Evolutionary conservation across 2,329 filamentous ascomycete species (phyloP), one percentile per base, ranked within the genome.

Genomic region (Aspergillus clavatus): DNA sequence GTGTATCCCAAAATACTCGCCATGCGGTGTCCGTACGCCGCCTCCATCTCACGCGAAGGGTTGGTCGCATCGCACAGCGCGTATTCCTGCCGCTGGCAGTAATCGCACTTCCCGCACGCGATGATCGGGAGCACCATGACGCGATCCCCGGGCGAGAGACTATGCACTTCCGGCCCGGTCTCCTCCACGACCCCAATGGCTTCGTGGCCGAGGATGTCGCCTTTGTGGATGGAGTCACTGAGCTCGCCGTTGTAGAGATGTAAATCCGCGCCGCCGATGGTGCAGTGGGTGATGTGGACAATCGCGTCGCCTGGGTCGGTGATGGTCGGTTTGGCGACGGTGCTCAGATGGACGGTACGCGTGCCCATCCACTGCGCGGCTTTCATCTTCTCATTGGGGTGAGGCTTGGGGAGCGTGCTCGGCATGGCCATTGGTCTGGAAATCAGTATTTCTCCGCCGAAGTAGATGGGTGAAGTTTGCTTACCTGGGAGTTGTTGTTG

Each of bases 1-100:
- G 62, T 60, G 45, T 56, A 67, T 19, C 63, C 63, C 36, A 66
- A 54, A 12, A 62, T 61, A 7, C 63, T 62, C 3, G 62, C 53
- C n/a, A 64, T 21, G 2, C 58, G 59, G 41, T 61, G 52, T 1
- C 62, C 60, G 27, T 61, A 65, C 26, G 56, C 44, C 11, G 27
- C 18, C 33, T 64, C 58, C 57, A 60, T 57, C 24, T 60, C 52
- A 35, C 43, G 40, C 10, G 55, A 61, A n/a, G 59, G 53, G 31
- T 65, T 63, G 18, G 57, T 65, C 5, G 38, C 49, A 43, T 65
- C 60, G 39, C 61, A 66, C 16, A 65, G 55, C 1, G 63, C 65
- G 38, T 54, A 65, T 41, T 65, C 52, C 42, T 63, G 40, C 7
- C 54, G 51, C 24, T 52, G 38, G 47, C 63, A 66, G 47, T 61